These are phyloP conservation scores for Mrakiaceae sp. DNA, from an alignment of 1,284 basidiomycete genomes.

Conservation along the genomic window DNA sequence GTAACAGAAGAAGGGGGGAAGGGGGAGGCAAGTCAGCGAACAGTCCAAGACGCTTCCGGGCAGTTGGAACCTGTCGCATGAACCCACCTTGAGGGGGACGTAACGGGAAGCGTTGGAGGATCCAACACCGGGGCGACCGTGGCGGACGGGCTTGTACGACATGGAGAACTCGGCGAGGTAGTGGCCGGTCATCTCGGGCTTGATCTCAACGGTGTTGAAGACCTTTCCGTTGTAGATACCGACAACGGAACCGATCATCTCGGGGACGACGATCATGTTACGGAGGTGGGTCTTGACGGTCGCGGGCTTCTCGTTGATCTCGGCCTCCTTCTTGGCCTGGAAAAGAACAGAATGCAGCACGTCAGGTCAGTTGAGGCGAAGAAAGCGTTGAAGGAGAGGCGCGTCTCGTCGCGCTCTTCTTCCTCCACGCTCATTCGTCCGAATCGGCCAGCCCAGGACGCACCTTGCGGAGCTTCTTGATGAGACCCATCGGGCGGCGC, in stretches of 20 bases:
- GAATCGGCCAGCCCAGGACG: neutral
- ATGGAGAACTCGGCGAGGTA: slow-evolving; percentile 82
- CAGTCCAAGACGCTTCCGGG: too few relatives aligned
- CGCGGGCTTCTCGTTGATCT: slow-evolving; percentile 94
- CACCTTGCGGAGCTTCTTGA: slow-evolving; percentile 93
- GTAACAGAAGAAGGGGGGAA: too few relatives aligned
- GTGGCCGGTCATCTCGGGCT: slow-evolving; percentile 99
- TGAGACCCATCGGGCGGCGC: slow-evolving; percentile 95
- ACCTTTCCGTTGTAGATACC: slow-evolving; percentile 98
- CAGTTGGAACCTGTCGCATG: neutral
- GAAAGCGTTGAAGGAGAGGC: too few relatives aligned
- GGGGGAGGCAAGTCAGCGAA: too few relatives aligned
- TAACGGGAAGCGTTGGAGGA: slow-evolving; percentile 46
- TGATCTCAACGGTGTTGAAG: slow-evolving; percentile 96
- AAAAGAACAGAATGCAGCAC: neutral
- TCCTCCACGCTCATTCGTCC: too few relatives aligned
- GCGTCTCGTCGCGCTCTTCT: too few relatives aligned
- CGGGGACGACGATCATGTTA: slow-evolving; percentile 99
- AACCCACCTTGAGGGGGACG: slow-evolving; percentile 44
- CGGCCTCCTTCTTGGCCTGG: slow-evolving; percentile 89
- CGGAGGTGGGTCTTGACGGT: slow-evolving; percentile 99
- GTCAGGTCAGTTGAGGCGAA: too few relatives aligned
- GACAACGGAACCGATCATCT: slow-evolving; percentile 97
- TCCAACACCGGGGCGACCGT: slow-evolving; percentile 98
- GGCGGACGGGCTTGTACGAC: slow-evolving; percentile 84